Evolutionary conservation across 768 basidiomycete species (phyloP).

Genomic region (Filobasidium floriforme): DNA sequence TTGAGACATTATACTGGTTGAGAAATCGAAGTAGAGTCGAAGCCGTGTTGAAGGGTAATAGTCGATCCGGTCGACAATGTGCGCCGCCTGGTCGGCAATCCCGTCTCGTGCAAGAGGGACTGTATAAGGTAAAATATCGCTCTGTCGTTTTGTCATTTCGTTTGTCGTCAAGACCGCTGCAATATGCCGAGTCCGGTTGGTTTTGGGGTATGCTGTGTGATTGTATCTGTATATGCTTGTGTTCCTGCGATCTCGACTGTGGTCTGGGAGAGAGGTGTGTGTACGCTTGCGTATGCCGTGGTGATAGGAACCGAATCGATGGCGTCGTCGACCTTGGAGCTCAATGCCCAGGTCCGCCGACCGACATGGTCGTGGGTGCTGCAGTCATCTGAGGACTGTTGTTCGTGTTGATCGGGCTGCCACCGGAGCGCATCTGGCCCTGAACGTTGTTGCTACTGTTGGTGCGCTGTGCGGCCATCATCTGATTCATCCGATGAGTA

Average conservation of each 20-base stretch:
- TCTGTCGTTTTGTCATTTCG: background rate
- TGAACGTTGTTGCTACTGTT: background rate
- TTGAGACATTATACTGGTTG: background rate
- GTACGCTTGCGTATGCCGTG: background rate
- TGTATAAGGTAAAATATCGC: too few relatives aligned
- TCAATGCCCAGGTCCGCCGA: conserved; percentile 4
- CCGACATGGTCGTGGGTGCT: conserved; percentile 6
- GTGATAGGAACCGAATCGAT: background rate
- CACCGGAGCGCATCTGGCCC: conserved; percentile 5
- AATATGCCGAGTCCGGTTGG: background rate
- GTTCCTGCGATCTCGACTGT: background rate
- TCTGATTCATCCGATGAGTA: conserved; percentile 4
- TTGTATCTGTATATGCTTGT: background rate
- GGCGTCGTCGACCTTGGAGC: background rate
- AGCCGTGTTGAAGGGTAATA: background rate
- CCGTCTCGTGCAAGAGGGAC: too few relatives aligned
- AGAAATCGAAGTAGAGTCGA: conserved; percentile 2
- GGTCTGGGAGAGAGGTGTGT: background rate
- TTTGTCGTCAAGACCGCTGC: conserved; percentile 5
- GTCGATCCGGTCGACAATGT: background rate
- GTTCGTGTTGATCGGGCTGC: conserved; percentile 13
- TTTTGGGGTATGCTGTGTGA: background rate
- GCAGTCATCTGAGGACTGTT: conserved; percentile 3
- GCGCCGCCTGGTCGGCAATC: too few relatives aligned
- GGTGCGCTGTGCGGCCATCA: conserved; percentile 7